Evolutionary conservation across 768 basidiomycete genomes (phyloP).

Genomic region (Russula vinacea): DNA sequence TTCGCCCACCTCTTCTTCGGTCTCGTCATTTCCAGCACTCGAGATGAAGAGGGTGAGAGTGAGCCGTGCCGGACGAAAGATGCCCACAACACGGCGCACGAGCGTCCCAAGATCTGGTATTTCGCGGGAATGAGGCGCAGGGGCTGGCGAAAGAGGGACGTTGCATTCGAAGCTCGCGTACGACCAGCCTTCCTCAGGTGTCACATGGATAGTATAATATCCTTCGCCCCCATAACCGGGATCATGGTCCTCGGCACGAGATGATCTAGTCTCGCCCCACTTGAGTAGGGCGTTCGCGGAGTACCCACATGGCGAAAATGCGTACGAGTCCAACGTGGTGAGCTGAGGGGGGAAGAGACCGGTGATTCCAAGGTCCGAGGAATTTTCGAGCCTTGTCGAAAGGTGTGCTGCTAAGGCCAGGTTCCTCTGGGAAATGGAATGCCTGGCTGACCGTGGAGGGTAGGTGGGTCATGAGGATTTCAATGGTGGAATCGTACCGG

Average conservation of each 20-base stretch:
- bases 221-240: constrained; percentile 59
- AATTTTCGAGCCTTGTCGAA: constrained; percentile 59
- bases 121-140: constrained; percentile 38
- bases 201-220: constrained; percentile 98
- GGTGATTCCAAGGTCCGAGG: constrained; percentile 71
- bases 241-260: constrained; percentile 28
- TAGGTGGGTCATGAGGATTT: constrained; percentile 96
- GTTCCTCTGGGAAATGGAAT: constrained; percentile 56
- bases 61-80: constrained; percentile 87
- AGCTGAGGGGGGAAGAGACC: constrained; percentile 75
- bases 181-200: constrained; percentile 96
- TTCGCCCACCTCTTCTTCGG: constrained; percentile 49
- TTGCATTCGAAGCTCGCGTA: constrained; percentile 99
- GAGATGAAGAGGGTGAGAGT: constrained; percentile 90
- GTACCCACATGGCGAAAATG: constrained; percentile 94
- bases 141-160: constrained; percentile 58
- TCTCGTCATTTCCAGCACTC: constrained; percentile 47
- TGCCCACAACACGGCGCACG: constrained; percentile 82
- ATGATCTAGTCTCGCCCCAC: constrained; percentile 47
- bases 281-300: constrained; percentile 86
- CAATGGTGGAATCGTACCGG: constrained; percentile 81
- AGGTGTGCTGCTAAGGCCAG: constrained; percentile 37
- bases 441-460: constrained; percentile 67
- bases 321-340: constrained; percentile 87
- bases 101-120: constrained; percentile 79